These are phyloP conservation scores for Atalantia buxifolia DNA, from an alignment of 345 rosid species.

Conservation along the genomic window DNA sequence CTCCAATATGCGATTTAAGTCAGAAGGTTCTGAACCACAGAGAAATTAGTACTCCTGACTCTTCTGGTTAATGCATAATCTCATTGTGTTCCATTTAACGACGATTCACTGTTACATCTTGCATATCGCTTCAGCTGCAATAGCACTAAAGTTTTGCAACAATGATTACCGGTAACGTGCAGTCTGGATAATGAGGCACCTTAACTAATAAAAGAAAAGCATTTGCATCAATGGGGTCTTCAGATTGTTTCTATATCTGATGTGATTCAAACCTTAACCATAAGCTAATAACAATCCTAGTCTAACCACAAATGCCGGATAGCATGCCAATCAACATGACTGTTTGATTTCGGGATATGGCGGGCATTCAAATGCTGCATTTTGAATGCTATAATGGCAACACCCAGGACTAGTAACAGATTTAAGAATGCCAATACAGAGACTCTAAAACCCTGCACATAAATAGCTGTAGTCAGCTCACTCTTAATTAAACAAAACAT, in stretches of 20 bases:
- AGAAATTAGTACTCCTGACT: neutral
- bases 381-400: constrained; percentile 10
- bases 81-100: neutral
- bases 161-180: too few relatives aligned
- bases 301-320: constrained; percentile 45
- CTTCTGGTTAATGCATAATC: neutral
- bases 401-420: constrained; percentile 21
- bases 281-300: neutral
- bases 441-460: constrained; percentile 23
- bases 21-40: neutral
- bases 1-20: neutral
- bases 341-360: neutral
- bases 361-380: neutral
- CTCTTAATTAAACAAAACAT: neutral
- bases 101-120: neutral
- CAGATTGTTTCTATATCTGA: neutral
- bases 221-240: neutral
- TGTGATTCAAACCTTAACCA: neutral
- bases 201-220: neutral
- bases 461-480: neutral
- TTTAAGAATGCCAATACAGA: neutral
- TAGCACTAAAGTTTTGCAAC: neutral
- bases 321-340: constrained; percentile 37
- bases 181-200: neutral
- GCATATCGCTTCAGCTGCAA: neutral